phyloP scores from a whole-genome alignment of 306 rosid species.

The Vicia villosa region DNA sequence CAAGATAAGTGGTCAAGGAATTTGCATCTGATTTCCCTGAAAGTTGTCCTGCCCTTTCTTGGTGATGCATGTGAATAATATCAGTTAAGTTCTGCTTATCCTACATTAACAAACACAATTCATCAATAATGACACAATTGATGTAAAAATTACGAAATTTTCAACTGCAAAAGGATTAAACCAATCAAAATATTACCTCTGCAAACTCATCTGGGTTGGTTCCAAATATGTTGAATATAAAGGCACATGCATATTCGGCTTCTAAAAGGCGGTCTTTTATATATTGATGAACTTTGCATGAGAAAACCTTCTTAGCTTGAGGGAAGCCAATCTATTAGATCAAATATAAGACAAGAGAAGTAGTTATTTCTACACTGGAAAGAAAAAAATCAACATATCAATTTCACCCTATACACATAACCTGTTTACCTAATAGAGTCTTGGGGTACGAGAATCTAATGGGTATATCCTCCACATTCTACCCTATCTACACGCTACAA shows the following conservation, averaged over 20 bases:
- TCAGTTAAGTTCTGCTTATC: slow-evolving; percentile 80
- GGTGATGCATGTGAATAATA: slow-evolving; percentile 86
- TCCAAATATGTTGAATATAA: slow-evolving; percentile 60
- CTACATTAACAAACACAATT: slow-evolving; percentile 50
- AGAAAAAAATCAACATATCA: slow-evolving; percentile 31
- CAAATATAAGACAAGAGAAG: slow-evolving; percentile 39
- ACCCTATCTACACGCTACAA: slow-evolving; percentile 13
- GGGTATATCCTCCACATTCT: background rate
- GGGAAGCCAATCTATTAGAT: slow-evolving; percentile 73
- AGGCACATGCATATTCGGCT: slow-evolving; percentile 88
- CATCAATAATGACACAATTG: slow-evolving; percentile 33
- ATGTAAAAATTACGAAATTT: slow-evolving; percentile 21
- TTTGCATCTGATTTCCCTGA: slow-evolving; percentile 74
- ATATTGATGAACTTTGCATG: slow-evolving; percentile 85
- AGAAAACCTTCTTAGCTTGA: slow-evolving; percentile 76
- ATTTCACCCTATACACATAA: slow-evolving; percentile 23
- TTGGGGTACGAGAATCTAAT: background rate
- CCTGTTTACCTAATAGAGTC: background rate
- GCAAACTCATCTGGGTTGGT: slow-evolving; percentile 61
- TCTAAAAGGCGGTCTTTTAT: slow-evolving; percentile 79
- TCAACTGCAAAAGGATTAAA: slow-evolving; percentile 32
- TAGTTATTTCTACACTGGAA: slow-evolving; percentile 33
- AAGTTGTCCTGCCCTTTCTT: slow-evolving; percentile 63
- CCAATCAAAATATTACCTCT: slow-evolving; percentile 60
- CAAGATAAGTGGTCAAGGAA: slow-evolving; percentile 70